phyloP scores from a whole-genome alignment of 441 rosid genomes.

The Iberis amara region DNA sequence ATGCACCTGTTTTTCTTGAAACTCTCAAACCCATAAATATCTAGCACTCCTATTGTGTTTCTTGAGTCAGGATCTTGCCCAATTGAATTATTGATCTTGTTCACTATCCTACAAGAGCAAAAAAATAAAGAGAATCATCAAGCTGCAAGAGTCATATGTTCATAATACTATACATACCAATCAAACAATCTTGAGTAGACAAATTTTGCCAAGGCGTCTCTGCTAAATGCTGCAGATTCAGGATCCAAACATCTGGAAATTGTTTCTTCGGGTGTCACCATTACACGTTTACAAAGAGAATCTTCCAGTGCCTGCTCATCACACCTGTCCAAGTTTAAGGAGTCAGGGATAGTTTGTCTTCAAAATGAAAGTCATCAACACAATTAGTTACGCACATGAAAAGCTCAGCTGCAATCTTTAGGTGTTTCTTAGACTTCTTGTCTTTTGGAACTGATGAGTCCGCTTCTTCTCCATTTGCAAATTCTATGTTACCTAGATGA shows the following conservation, averaged over 20 bases:
- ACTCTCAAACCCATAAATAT: slow-evolving; percentile 92
- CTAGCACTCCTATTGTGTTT: slow-evolving; percentile 71
- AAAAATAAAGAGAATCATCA: slow-evolving; percentile 14
- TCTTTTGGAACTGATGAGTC: slow-evolving; percentile 84
- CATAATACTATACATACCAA: slow-evolving; percentile 44
- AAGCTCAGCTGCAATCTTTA: slow-evolving; percentile 74
- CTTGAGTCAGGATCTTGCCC: slow-evolving; percentile 81
- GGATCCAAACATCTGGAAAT: slow-evolving; percentile 82
- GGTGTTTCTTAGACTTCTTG: slow-evolving; percentile 55
- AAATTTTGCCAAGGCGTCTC: slow-evolving; percentile 85
- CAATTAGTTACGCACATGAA: slow-evolving; percentile 45
- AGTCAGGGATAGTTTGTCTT: slow-evolving; percentile 20
- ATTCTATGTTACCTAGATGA: slow-evolving; percentile 83
- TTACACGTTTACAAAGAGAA: slow-evolving; percentile 81
- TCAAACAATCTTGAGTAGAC: slow-evolving; percentile 80
- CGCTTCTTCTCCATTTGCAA: slow-evolving; percentile 64
- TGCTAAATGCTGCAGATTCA: slow-evolving; percentile 58
- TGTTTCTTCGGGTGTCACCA: slow-evolving; percentile 89
- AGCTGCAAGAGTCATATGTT: slow-evolving; percentile 7
- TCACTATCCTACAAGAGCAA: slow-evolving; percentile 59
- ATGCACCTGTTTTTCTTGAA: slow-evolving; percentile 84
- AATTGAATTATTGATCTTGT: slow-evolving; percentile 69
- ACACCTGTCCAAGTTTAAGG: slow-evolving; percentile 47
- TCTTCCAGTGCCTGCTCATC: slow-evolving; percentile 70
- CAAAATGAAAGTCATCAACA: slow-evolving; percentile 17